Evolutionary conservation across 129 eudicot genomes (phyloP), one percentile per base, ranked within the genome.

Genomic region (Lactuca saligna): DNA sequence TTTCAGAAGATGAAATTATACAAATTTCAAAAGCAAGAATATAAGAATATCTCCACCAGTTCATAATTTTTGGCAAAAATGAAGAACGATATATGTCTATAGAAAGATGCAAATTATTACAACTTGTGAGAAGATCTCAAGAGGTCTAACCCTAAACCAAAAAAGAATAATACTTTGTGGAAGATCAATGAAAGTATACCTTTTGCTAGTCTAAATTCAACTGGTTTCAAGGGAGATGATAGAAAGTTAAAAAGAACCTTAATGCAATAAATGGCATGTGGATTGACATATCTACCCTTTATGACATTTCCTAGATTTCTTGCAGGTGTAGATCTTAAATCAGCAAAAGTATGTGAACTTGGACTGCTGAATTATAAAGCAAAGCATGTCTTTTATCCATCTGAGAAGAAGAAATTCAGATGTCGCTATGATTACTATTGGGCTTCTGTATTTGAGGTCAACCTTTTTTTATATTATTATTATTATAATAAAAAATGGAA

Each of bases 381-480:
- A 46, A 94, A 89, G 83, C 82, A 81, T 69, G 99, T 89, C 6
- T 85, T 94, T 80, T 85, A 89, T 55, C 97, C 99, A 29, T 80
- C 84, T 39, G 97, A 94, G 66, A 82, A 82, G 65, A 94, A 86
- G 82, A 94, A 90, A 56, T 89, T 87, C 66, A 87, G 99, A 63
- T 94, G 99, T 66, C 96, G 79, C 61, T 84, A 89, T 82, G 99
- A 94, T 86, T 94, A 89, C 73, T 94, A 94, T 62, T 94, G 99
- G 99, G 97, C 99, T 54, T 94, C 99, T 50, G 77, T 94, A 46
- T 90, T 94, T 76, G 79, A 89, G 99, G 99, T 94, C 63, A 75
- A 2, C 29, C 29, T 25, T 25, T 37, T 60, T 73, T n/a, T 53
- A 12, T 59, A 53, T 15, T 39, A 15, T 54, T 48, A 57, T 58